These are phyloP conservation scores for Xylaria nigripes DNA, from an alignment of 495 filamentous ascomycete species.

Conservation along the genomic window DNA sequence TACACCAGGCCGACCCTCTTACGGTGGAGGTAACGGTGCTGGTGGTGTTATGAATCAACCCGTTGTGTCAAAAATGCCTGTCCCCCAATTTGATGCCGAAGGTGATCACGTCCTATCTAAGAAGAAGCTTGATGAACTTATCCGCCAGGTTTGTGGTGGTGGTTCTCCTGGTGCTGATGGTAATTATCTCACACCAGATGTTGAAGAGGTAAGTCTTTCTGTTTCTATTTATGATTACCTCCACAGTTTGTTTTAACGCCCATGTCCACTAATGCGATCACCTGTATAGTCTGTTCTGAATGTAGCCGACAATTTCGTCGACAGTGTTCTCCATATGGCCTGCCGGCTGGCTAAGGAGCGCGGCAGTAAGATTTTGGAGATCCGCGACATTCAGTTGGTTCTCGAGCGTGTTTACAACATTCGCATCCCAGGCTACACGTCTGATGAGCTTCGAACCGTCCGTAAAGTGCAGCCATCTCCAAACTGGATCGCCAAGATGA, in stretches of 20 bases:
- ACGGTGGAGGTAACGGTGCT: conserved; percentile 62
- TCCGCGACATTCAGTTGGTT: conserved; percentile 88
- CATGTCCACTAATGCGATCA: conserved; percentile 12
- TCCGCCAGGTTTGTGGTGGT: conserved; percentile 84
- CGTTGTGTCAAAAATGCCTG: conserved; percentile 68
- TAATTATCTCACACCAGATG: conserved; percentile 71
- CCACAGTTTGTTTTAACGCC: conserved; percentile 1
- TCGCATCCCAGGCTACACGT: conserved; percentile 87
- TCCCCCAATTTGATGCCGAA: conserved; percentile 78
- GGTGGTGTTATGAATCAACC: conserved; percentile 79
- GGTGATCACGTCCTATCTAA: conserved; percentile 85
- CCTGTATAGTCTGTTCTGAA: conserved; percentile 67
- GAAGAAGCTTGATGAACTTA: conserved; percentile 92
- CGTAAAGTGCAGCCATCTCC: conserved; percentile 80
- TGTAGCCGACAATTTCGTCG: conserved; percentile 90
- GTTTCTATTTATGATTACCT: not conserved
- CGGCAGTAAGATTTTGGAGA: conserved; percentile 77
- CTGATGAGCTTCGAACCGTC: conserved; percentile 88
- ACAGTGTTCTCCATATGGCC: conserved; percentile 75
- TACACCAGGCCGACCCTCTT: conserved; percentile 60
- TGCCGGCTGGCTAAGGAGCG: conserved; percentile 90
- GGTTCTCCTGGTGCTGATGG: conserved; percentile 59
- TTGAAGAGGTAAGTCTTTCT: conserved; percentile 69
- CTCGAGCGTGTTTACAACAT: conserved; percentile 98
- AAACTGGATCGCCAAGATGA: conserved; percentile 92